Evolutionary conservation across 176 grass and related monocot genomes (phyloP), one percentile per base, ranked within the genome.

Genomic region (Bonia amplexicaulis): DNA sequence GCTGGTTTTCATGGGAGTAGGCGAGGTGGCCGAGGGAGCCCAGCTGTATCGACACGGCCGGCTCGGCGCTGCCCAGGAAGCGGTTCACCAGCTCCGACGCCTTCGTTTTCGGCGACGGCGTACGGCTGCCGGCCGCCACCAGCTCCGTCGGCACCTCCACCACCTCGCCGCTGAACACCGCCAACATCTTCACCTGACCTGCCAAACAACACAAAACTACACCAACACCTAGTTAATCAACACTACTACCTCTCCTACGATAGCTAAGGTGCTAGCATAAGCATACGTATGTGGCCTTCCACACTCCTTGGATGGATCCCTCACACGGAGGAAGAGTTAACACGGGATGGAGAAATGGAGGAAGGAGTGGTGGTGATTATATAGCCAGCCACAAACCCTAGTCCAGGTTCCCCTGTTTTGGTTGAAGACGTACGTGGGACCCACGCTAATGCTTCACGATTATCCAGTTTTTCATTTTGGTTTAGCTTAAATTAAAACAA

Each of bases 91-190:
- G 90, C 87, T 93, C 91, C 0, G 92, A 74, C 42, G 89, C 91
- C 9, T 69, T 74, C 12, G 93, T 98, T 89, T 98, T 98, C 8
- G 96, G 96, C 23, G 96, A 98, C 73, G 96, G 96, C 45, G 96
- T 95, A 45, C 93, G 83, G 96, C 91, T 93, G 0, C 96, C 93
- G 49, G 96, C 96, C 0, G 89, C 96, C 87, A 90, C 93, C 85
- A 98, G 80, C 89, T 98, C 96, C 68, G 81, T 78, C 46, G 96
- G 96, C 75, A 90, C 93, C 80, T 84, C 96, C 82, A 98, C 96
- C 82, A 95, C 91, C 52, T 87, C 89, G 57, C 96, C 96, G 90
- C 91, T 93, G 82, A 98, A 95, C 74, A 98, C 96, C 27, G 89
- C 93, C 89, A 98, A 78, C 96, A 95, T 98, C 83, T 46, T 81